A percentile compares a stretch with the other conserved stretches of the same genome.
phyloP scores from a whole-genome alignment of 148 eudicot species.

The Heliosperma pusillum region DNA sequence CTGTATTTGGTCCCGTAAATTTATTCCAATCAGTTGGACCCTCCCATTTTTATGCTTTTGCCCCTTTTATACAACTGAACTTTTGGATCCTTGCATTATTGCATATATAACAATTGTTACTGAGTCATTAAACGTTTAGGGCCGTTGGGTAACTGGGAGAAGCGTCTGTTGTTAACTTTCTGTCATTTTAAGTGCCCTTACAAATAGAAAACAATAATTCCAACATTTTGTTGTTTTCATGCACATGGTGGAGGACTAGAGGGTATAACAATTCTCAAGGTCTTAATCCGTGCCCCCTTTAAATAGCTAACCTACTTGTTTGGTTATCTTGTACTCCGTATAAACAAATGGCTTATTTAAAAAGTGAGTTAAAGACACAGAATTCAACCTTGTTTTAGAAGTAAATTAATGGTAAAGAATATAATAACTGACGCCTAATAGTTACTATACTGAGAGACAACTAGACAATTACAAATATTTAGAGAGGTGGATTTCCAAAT shows the following conservation, averaged over 20 bases:
- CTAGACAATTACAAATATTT: background rate
- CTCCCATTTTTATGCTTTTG: background rate
- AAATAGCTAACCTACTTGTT: background rate
- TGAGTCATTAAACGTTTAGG: background rate
- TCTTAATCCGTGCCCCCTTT: too few relatives aligned
- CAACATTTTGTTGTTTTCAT: too few relatives aligned
- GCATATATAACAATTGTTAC: background rate
- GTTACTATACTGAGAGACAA: too few relatives aligned
- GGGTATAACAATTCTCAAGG: too few relatives aligned
- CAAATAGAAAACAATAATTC: too few relatives aligned
- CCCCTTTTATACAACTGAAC: background rate
- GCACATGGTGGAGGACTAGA: too few relatives aligned
- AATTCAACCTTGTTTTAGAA: background rate
- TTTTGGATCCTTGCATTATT: background rate
- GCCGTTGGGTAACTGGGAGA: background rate
- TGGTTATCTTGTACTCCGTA: background rate
- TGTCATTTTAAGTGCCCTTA: too few relatives aligned
- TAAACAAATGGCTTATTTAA: background rate
- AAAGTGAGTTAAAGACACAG: background rate
- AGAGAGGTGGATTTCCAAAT: background rate
- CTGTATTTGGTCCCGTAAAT: background rate
- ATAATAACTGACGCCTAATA: too few relatives aligned
- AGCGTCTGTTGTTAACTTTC: too few relatives aligned
- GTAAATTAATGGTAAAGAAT: background rate
- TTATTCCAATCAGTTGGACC: background rate